Percentiles rank a stretch among this genome's conserved stretches.
Evolutionary conservation across 1,284 basidiomycete genomes (phyloP).

Genomic region (Ustilago hordei): DNA sequence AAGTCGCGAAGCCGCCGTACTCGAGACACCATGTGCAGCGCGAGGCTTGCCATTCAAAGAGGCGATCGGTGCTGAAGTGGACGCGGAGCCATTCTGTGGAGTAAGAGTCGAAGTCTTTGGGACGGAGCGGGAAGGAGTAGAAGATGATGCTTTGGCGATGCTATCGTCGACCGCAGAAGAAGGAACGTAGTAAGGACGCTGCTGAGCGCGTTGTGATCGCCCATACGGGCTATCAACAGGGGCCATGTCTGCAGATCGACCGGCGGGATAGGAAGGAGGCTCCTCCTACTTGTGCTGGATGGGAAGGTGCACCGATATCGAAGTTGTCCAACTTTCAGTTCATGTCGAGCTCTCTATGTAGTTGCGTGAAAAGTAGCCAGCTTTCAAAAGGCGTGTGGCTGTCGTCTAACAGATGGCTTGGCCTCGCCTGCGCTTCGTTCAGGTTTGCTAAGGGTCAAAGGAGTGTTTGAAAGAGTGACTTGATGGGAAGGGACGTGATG

Average conservation of each 20-base stretch:
- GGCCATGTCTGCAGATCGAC: conserved; percentile 7
- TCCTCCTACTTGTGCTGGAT: not conserved
- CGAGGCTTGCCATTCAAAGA: not conserved
- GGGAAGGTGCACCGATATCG: not conserved
- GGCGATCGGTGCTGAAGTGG: not conserved
- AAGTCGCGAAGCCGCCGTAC: conserved; percentile 10
- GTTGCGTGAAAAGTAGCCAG: not conserved
- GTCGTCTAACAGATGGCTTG: not conserved
- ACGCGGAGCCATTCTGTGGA: conserved; percentile 1
- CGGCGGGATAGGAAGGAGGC: not conserved
- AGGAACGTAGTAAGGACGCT: conserved; percentile 31
- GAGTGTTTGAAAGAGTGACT: not conserved
- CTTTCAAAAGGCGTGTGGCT: not conserved
- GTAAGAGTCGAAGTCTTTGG: not conserved
- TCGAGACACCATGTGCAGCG: not conserved
- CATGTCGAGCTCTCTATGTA: conserved; percentile 4
- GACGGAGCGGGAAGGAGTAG: conserved; percentile 7
- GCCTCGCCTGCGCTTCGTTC: not conserved
- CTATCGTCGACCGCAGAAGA: conserved; percentile 9
- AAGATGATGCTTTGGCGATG: not conserved
- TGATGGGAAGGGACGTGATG: not conserved
- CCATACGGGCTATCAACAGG: conserved; percentile 6
- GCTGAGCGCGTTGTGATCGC: conserved; percentile 7
- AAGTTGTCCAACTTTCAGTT: not conserved
- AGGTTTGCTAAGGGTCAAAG: not conserved